Conservation (phyloP, 345 rosid species). For the Anacardium occidentale region DNA sequence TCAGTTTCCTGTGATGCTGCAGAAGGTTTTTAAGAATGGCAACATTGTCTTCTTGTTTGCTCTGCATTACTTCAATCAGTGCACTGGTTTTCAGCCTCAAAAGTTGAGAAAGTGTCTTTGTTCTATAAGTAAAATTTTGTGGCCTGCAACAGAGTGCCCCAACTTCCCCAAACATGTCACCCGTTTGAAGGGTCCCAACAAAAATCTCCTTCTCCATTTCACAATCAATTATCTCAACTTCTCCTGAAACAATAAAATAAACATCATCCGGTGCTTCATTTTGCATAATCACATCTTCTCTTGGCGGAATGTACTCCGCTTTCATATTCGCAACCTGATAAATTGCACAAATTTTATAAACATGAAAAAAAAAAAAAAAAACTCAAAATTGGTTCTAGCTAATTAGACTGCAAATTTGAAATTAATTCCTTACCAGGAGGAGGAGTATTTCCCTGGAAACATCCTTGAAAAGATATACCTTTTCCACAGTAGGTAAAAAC, state of each 20-base stretch:
- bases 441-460: slow-evolving; percentile 60
- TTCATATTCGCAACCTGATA: slow-evolving; percentile 73
- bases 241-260: slow-evolving; percentile 80
- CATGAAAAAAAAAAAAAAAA: too few relatives aligned
- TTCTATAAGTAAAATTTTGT: slow-evolving; percentile 67
- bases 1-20: slow-evolving; percentile 64
- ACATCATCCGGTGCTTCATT: slow-evolving; percentile 86
- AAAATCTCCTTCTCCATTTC: slow-evolving; percentile 56
- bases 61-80: slow-evolving; percentile 66
- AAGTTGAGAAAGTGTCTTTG: slow-evolving; percentile 78
- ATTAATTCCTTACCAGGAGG: slow-evolving; percentile 47
- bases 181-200: slow-evolving; percentile 55
- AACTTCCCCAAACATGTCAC: slow-evolving; percentile 86
- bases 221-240: slow-evolving; percentile 63
- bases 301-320: slow-evolving; percentile 91
- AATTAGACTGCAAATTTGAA: neutral
- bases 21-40: slow-evolving; percentile 70
- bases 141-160: slow-evolving; percentile 77
- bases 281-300: slow-evolving; percentile 84
- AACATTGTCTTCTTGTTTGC: slow-evolving; percentile 64
- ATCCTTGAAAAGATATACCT: slow-evolving; percentile 70
- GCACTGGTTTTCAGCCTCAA: slow-evolving; percentile 61
- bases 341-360: neutral
- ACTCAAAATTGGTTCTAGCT: too few relatives aligned
- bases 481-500: slow-evolving; percentile 69